phyloP scores from a whole-genome alignment of 2,329 filamentous ascomycete species.

The Ophiostoma tasmaniense region DNA sequence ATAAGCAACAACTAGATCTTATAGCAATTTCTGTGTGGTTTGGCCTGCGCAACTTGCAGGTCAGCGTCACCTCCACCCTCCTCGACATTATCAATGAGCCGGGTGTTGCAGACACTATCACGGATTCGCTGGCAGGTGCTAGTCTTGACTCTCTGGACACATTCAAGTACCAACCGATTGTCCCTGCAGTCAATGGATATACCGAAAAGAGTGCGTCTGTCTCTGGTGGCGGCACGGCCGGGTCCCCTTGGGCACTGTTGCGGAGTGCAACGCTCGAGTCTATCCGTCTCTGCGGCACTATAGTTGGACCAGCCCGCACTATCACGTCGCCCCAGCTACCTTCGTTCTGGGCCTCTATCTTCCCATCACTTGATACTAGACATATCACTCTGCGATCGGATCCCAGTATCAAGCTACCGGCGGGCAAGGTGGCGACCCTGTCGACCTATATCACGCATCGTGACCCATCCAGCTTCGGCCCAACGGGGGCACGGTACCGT shows the following conservation, averaged over 20 bases:
- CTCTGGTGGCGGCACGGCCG: constrained; percentile 8
- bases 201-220: neutral
- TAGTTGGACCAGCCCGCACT: constrained; percentile 7
- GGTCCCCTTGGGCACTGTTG: constrained; percentile 13
- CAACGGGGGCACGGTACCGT: neutral
- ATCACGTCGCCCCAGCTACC: neutral
- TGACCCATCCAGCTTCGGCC: neutral
- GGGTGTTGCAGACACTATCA: constrained; percentile 11
- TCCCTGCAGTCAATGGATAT: neutral
- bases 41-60: constrained; percentile 16
- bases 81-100: constrained; percentile 17
- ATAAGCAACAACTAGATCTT: neutral
- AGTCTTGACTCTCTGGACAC: neutral
- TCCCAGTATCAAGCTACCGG: neutral
- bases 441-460: neutral
- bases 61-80: constrained; percentile 14
- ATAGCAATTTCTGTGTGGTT: constrained; percentile 14
- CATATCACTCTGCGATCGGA: neutral
- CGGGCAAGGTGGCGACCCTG: neutral
- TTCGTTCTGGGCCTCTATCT: neutral
- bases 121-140: neutral
- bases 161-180: neutral
- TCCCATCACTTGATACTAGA: neutral
- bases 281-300: constrained; percentile 13
- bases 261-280: constrained; percentile 14